Evolutionary conservation across 768 basidiomycete species (phyloP).

Genomic region (Xerocomus brunneocitrinus): DNA sequence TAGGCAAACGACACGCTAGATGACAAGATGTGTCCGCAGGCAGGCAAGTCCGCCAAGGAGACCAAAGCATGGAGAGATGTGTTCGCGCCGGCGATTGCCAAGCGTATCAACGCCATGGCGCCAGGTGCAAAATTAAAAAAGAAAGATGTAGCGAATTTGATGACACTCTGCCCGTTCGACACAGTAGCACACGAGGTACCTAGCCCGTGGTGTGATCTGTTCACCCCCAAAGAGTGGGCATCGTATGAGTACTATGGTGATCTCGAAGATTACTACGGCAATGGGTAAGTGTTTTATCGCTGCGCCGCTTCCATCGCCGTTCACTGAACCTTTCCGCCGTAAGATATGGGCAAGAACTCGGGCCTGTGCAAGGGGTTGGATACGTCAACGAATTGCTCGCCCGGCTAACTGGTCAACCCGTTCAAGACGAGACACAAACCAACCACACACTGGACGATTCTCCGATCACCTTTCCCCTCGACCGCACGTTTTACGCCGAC

Average conservation of each 20-base stretch:
- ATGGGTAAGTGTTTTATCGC: constrained; percentile 43
- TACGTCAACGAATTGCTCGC: constrained; percentile 85
- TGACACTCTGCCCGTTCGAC: constrained; percentile 75
- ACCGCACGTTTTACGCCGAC: constrained; percentile 65
- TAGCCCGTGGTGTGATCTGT: constrained; percentile 68
- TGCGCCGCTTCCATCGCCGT: not conserved
- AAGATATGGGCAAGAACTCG: constrained; percentile 65
- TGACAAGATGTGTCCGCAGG: constrained; percentile 55
- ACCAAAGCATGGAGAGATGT: constrained; percentile 46
- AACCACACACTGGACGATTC: constrained; percentile 66
- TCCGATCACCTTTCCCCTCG: constrained; percentile 66
- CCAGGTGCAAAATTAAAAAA: constrained; percentile 57
- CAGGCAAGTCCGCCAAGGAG: constrained; percentile 38
- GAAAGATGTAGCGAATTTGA: constrained; percentile 52
- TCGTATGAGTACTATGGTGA: constrained; percentile 66
- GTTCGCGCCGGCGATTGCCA: constrained; percentile 51
- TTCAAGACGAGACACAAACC: constrained; percentile 67
- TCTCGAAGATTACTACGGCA: constrained; percentile 70
- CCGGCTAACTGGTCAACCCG: constrained; percentile 58
- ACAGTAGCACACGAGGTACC: constrained; percentile 43
- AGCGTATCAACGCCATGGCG: constrained; percentile 53
- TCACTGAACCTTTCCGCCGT: not conserved
- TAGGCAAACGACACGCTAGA: constrained; percentile 65
- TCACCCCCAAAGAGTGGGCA: constrained; percentile 53
- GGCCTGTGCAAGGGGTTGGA: constrained; percentile 76